These are phyloP conservation scores for Petunia secreta DNA, from an alignment of 257 asterid genomes.

Conservation along the genomic window DNA sequence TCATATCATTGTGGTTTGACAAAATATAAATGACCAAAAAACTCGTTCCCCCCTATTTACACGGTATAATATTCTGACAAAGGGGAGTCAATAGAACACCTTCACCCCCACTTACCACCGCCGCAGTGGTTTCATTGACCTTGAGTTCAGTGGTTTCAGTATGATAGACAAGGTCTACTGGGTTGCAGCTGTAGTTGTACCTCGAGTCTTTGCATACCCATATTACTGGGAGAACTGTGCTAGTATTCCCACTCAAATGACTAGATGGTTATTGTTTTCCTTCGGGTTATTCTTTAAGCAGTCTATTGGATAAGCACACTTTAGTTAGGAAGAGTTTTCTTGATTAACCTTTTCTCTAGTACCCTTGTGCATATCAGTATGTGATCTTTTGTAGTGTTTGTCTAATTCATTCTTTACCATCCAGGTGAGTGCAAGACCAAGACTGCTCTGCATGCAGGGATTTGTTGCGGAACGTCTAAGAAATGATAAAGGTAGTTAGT, in stretches of 20 bases:
- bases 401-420: conserved; percentile 28
- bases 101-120: no score
- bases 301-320: background rate
- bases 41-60: no score
- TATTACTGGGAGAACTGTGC: conserved; percentile 5
- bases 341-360: conserved; percentile 18
- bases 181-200: background rate
- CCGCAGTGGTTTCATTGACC: background rate
- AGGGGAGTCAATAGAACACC: no score
- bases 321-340: conserved; percentile 16
- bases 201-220: background rate
- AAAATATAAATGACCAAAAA: no score
- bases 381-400: conserved; percentile 22
- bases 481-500: conserved; percentile 54
- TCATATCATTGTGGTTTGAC: no score
- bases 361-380: background rate
- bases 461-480: conserved; percentile 35
- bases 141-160: background rate
- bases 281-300: conserved; percentile 1
- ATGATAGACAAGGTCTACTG: background rate
- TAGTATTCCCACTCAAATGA: background rate
- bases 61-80: no score
- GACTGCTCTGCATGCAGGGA: conserved; percentile 43
- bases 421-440: conserved; percentile 53
- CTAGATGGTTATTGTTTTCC: background rate